Evolutionary conservation across 495 filamentous ascomycete species (phyloP).

Genomic region (Neurospora hispaniola): DNA sequence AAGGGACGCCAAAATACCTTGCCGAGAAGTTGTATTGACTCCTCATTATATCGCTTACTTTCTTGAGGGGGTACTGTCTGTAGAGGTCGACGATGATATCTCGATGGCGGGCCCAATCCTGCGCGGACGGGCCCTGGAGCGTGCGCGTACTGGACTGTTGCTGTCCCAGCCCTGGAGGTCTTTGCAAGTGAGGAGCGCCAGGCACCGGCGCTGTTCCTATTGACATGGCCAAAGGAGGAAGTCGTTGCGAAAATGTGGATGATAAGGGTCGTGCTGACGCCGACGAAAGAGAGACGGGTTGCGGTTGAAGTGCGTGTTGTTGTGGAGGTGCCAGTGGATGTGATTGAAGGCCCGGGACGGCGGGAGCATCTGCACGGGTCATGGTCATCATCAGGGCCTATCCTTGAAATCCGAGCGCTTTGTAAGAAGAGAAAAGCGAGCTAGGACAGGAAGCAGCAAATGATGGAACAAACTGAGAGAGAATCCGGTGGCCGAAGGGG

Average conservation of each 20-base stretch:
- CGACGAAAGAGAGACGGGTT: background rate
- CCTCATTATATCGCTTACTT: slow-evolving; percentile 24
- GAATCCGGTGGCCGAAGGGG: background rate
- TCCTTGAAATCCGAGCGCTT: background rate
- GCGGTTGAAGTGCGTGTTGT: background rate
- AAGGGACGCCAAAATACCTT: slow-evolving; percentile 14
- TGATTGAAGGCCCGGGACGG: slow-evolving; percentile 6
- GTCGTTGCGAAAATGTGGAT: background rate
- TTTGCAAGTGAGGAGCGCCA: background rate
- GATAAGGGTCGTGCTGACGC: background rate
- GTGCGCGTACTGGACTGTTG: slow-evolving; percentile 17
- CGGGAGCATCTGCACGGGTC: slow-evolving; percentile 24
- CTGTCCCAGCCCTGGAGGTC: slow-evolving; percentile 3
- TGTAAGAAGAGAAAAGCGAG: background rate
- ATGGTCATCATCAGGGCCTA: background rate
- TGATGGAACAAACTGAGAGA: background rate
- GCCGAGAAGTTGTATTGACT: slow-evolving; percentile 24
- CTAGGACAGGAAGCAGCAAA: background rate
- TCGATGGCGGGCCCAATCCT: slow-evolving; percentile 20
- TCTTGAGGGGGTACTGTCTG: slow-evolving; percentile 20
- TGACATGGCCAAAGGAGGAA: background rate
- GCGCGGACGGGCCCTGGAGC: slow-evolving; percentile 22
- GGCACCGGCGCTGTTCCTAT: background rate
- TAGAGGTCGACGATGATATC: slow-evolving; percentile 24
- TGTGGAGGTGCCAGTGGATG: slow-evolving; percentile 2